phyloP scores from a whole-genome alignment of 352 stramenopile genomes.

The Globisporangium mamillatum region DNA sequence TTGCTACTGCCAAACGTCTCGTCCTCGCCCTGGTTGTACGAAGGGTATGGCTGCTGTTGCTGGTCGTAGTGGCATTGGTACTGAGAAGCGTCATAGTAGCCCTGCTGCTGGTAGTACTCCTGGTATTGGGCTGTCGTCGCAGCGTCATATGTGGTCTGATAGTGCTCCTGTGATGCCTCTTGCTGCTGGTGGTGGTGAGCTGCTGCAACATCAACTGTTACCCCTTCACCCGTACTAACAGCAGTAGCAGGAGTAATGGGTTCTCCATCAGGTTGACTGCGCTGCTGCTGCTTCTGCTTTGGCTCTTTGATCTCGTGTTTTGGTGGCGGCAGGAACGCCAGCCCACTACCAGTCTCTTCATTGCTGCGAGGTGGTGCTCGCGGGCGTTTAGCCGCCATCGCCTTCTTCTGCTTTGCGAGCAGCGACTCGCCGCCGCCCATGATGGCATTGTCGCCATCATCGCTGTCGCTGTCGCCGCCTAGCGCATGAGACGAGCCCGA shows the following conservation, averaged over 20 bases:
- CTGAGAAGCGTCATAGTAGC: constrained; percentile 23
- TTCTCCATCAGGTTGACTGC: background rate
- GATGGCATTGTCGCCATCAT: constrained; percentile 22
- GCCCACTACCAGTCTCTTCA: background rate
- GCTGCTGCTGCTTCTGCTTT: constrained; percentile 32
- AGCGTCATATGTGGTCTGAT: constrained; percentile 4
- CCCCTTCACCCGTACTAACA: constrained; percentile 17
- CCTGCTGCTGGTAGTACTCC: constrained; percentile 14
- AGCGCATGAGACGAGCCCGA: constrained; percentile 19
- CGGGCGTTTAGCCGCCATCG: constrained; percentile 31
- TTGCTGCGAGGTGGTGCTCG: constrained; percentile 15
- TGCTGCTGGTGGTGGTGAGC: background rate
- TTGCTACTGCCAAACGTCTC: constrained; percentile 42
- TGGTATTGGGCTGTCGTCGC: constrained; percentile 13
- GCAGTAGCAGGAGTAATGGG: constrained; percentile 6
- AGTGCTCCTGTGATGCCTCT: constrained; percentile 11
- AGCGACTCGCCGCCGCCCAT: constrained; percentile 22
- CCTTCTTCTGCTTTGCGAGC: constrained; percentile 54
- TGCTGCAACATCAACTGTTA: background rate
- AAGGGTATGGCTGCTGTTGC: constrained; percentile 32
- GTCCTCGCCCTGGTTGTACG: constrained; percentile 37
- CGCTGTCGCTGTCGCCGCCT: constrained; percentile 31
- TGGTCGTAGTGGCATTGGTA: constrained; percentile 41
- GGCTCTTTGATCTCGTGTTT: constrained; percentile 46
- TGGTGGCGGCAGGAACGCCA: constrained; percentile 65